These are phyloP conservation scores for Penstemon eatonii DNA, from an alignment of 257 asterid species.

Conservation along the genomic window DNA sequence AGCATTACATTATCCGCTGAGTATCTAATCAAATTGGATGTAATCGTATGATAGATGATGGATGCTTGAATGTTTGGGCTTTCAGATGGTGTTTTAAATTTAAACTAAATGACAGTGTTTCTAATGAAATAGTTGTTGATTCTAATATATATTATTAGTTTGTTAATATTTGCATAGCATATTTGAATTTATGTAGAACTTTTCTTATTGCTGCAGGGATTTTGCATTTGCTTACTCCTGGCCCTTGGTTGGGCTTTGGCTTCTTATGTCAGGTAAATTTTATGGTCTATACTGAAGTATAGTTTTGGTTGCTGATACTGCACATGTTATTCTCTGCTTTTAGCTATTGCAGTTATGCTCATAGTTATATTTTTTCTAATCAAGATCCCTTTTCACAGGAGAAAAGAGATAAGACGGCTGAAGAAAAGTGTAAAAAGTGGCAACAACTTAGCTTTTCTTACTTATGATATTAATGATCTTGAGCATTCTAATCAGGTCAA, in stretches of 20 bases:
- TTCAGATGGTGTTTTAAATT: no score
- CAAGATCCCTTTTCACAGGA: constrained; percentile 52
- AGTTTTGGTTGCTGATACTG: constrained; percentile 8
- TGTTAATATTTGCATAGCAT: no score
- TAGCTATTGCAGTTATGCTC: constrained; percentile 19
- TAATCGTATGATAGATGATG: no score
- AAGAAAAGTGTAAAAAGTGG: constrained; percentile 58
- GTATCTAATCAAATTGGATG: no score
- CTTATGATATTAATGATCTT: constrained; percentile 66
- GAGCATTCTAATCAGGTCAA: constrained; percentile 78
- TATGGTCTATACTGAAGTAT: constrained; percentile 8
- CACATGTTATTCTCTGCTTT: constrained; percentile 3
- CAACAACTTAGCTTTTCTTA: constrained; percentile 76
- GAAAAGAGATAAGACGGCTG: constrained; percentile 70
- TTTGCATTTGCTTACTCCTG: constrained; percentile 67
- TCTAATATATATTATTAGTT: no score
- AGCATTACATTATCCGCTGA: no score
- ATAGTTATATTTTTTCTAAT: constrained; percentile 18
- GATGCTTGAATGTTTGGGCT: no score
- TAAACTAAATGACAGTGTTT: no score
- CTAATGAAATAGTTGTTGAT: no score
- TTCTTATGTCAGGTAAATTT: constrained; percentile 78
- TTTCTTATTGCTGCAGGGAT: constrained; percentile 63
- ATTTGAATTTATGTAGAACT: constrained; percentile 8
- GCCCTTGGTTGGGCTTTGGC: constrained; percentile 98